These are phyloP conservation scores for Plenodomus tracheiphilus DNA, from an alignment of 2,329 filamentous ascomycete species.

Conservation along the genomic window DNA sequence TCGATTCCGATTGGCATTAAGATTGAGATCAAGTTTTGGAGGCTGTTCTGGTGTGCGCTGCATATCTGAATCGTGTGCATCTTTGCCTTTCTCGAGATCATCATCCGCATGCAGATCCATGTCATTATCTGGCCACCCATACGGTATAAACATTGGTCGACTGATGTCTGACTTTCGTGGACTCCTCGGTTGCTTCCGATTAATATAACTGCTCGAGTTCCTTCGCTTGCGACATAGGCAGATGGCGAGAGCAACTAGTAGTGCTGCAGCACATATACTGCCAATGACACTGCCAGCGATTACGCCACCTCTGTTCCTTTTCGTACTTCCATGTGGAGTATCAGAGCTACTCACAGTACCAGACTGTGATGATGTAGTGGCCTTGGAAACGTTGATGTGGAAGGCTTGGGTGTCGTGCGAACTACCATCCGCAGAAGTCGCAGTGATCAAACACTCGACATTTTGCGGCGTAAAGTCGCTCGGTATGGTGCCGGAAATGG, in stretches of 20 bases:
- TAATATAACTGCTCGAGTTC: constrained; percentile 22
- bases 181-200: constrained; percentile 22
- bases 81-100: constrained; percentile 46
- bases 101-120: constrained; percentile 1
- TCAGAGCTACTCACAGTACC: neutral
- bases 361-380: neutral
- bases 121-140: constrained; percentile 28
- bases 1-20: constrained; percentile 26
- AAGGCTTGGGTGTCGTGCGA: constrained; percentile 50
- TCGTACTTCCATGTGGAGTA: constrained; percentile 5
- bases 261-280: constrained; percentile 30
- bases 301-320: constrained; percentile 22
- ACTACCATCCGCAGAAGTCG: constrained; percentile 34
- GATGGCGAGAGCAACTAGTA: constrained; percentile 28
- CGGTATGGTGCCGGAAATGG: constrained; percentile 56
- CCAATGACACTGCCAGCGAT: constrained; percentile 38
- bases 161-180: constrained; percentile 46
- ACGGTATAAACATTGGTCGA: constrained; percentile 43
- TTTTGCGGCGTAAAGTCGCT: constrained; percentile 42
- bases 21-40: constrained; percentile 44
- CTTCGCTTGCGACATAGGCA: constrained; percentile 29
- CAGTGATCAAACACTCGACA: constrained; percentile 50
- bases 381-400: constrained; percentile 41
- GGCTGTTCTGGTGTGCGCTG: constrained; percentile 37
- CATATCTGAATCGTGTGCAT: constrained; percentile 14